phyloP scores from a whole-genome alignment of 139 green algal species.

The Parachlorella kessleri region DNA sequence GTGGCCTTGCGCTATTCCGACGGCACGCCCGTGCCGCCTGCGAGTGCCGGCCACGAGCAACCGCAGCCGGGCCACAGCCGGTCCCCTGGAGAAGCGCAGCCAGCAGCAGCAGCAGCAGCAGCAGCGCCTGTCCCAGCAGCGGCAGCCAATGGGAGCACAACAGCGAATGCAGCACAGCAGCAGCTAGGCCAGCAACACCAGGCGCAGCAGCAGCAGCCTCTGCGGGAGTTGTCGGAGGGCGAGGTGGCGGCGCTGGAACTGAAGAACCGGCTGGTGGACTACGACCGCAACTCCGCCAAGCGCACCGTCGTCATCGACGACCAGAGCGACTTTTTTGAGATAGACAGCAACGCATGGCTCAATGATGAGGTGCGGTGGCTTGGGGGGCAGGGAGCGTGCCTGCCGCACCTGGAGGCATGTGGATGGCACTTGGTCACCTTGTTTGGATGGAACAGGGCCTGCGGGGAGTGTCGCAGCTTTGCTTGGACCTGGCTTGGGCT shows the following conservation, averaged over 20 bases:
- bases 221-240: background rate
- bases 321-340: constrained; percentile 94
- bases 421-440: too few relatives aligned
- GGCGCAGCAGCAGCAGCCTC: background rate
- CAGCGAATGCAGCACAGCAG: background rate
- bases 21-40: constrained; percentile 2
- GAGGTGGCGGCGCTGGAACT: constrained; percentile 30
- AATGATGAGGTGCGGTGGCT: constrained; percentile 60
- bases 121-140: too few relatives aligned
- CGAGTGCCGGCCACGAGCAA: background rate
- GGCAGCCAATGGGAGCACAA: too few relatives aligned
- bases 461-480: too few relatives aligned
- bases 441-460: too few relatives aligned
- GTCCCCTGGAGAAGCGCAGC: background rate
- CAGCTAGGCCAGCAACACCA: background rate
- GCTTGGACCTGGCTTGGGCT: too few relatives aligned
- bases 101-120: background rate
- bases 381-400: too few relatives aligned
- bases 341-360: constrained; percentile 93
- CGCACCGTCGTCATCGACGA: constrained; percentile 93
- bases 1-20: constrained; percentile 59
- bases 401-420: too few relatives aligned
- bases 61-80: background rate
- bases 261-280: constrained; percentile 59
- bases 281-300: constrained; percentile 78